Percentiles rank a stretch among this genome's conserved stretches.
These are phyloP conservation scores for Hansenula lynferdii DNA, from an alignment of 1,139 yeast genomes.

Conservation along the genomic window DNA sequence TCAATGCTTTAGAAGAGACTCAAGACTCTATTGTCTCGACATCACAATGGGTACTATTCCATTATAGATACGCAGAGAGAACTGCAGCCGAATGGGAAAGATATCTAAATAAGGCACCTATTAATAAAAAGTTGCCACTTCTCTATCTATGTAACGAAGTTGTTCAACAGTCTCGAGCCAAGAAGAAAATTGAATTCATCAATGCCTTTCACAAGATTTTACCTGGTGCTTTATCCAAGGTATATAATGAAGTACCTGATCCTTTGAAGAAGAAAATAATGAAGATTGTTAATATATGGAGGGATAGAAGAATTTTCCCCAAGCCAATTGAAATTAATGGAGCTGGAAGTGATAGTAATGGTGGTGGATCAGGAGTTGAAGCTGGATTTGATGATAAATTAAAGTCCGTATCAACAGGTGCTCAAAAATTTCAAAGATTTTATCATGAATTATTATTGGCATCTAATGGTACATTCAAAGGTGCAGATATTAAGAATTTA, in stretches of 20 bases:
- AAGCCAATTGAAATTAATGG: constrained; percentile 37
- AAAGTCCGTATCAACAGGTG: constrained; percentile 12
- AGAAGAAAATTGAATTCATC: constrained; percentile 55
- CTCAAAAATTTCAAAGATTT: constrained; percentile 15
- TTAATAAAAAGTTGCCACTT: constrained; percentile 48
- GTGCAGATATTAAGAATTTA: constrained; percentile 5
- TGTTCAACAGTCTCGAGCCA: constrained; percentile 73
- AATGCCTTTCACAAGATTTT: constrained; percentile 50
- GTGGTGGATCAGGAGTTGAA: constrained; percentile 2
- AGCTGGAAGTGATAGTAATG: constrained; percentile 30
- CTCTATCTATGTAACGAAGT: constrained; percentile 80
- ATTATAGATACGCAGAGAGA: constrained; percentile 58
- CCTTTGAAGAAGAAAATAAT: constrained; percentile 50
- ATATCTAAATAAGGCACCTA: constrained; percentile 34
- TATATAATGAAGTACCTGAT: constrained; percentile 33
- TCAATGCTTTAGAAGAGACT: constrained; percentile 61
- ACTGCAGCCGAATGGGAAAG: constrained; percentile 62
- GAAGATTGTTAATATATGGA: constrained; percentile 72
- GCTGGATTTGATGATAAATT: constrained; percentile 15
- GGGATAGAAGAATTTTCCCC: constrained; percentile 56
- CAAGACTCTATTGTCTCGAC: constrained; percentile 81
- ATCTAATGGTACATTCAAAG: constrained; percentile 14
- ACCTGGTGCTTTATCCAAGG: constrained; percentile 32
- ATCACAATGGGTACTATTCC: constrained; percentile 83
- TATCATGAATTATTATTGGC: constrained; percentile 15